Base-by-base conservation (phyloP, 495 filamentous ascomycete species). In the Annulohypoxylon bovei region DNA sequence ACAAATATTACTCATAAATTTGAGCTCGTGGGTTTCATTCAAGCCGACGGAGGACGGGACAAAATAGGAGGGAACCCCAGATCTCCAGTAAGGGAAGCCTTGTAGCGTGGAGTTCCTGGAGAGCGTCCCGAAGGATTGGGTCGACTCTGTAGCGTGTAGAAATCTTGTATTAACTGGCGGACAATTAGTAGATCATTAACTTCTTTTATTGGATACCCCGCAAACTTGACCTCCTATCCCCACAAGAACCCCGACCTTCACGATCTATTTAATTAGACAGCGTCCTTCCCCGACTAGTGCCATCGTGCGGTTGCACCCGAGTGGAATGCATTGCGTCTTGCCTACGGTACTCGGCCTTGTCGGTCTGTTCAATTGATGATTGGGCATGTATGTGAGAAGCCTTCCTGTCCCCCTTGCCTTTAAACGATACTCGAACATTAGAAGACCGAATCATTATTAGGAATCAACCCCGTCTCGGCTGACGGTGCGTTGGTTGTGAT, bases 291-390 rank as follows among this genome's bases (percentile, higher is more conserved):
- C 56, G 57, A 62, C 57, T 57, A 49, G 50, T 57, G 16, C 40
- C 65, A 46, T 33, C 58, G 52, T 61, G 61, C 60, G 67, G 67
- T 70, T 65, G 54, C 61, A 65, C 20, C 39, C 8, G 39, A 61
- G 62, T 63, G 59, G 54, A 58, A 65, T 37, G 32, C 55, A 61
- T 65, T 70, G 61, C 61, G 67, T 62, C 54, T 59, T 56, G 56
- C 68, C 52, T 56, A 44, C 68, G 68, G 68, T 50, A 56, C 30
- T 71, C 68, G 68, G 68, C 55, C 55, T 44, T 66, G 50, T 71
- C 68, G 68, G 68, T 40, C 39, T 66, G 12, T 52, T 23, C 23
- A 25, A 44, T 6, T 66, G 47, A 55, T 71, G 68, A 71, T 71
- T 71, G 68, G 68, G 50, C 35, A 47, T 52, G 27, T 35, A 55